Conservation (phyloP, 2,329 filamentous ascomycete species). For the Scedosporium boydii region DNA sequence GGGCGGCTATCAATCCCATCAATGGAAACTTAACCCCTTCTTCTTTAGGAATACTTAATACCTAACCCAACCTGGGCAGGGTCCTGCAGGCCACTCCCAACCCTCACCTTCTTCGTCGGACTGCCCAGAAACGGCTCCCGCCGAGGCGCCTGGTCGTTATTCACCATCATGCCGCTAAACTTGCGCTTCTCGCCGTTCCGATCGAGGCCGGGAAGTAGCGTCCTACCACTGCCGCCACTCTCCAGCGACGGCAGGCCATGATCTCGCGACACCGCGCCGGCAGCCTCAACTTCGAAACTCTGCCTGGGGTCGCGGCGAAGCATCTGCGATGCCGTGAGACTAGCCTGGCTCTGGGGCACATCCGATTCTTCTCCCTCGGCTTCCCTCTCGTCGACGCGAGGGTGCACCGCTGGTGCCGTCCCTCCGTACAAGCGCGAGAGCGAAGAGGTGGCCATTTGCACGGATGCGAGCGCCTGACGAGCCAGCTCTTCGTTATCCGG, state of each 20-base stretch:
- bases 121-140: conserved; percentile 17
- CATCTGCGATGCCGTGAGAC: conserved; percentile 67
- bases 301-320: conserved; percentile 50
- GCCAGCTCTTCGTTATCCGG: conserved; percentile 41
- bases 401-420: conserved; percentile 9
- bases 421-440: conserved; percentile 17
- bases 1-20: background rate
- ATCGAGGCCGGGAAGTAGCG: background rate
- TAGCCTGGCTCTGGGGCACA: conserved; percentile 59
- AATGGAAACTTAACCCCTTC: no score
- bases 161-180: conserved; percentile 6
- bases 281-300: conserved; percentile 40
- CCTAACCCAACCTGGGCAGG: conserved; percentile 37
- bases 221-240: conserved; percentile 6
- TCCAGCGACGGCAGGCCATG: conserved; percentile 34
- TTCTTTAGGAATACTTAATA: conserved; percentile 34
- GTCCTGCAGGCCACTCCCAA: conserved; percentile 27
- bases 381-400: conserved; percentile 15
- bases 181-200: conserved; percentile 8
- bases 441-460: conserved; percentile 33
- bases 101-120: conserved; percentile 41
- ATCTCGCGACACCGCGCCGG: conserved; percentile 29
- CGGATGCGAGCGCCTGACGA: conserved; percentile 42
- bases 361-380: conserved; percentile 36
- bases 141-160: background rate